These are phyloP conservation scores for Oldenlandia corymbosa DNA, from an alignment of 257 asterid species.

Conservation along the genomic window DNA sequence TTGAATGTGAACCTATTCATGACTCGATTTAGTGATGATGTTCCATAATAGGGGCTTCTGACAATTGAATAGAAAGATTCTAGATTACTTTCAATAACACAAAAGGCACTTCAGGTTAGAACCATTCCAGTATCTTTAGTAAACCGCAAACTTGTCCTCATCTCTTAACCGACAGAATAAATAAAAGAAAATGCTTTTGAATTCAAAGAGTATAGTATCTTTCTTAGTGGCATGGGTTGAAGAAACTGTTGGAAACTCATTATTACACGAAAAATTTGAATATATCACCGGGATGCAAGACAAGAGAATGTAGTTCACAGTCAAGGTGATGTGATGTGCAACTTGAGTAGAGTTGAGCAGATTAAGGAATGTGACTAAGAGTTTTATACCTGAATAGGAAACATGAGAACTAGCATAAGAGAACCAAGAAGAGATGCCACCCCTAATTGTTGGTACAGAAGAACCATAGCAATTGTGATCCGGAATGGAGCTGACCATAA, in stretches of 20 bases:
- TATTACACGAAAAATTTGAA: neutral
- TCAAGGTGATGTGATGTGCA: neutral
- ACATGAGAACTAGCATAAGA: conserved; percentile 63
- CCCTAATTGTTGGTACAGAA: conserved; percentile 89
- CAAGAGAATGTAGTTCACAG: neutral
- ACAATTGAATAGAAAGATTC: too few relatives aligned
- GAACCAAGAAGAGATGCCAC: conserved; percentile 88
- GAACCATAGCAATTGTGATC: conserved; percentile 69
- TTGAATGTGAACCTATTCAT: too few relatives aligned
- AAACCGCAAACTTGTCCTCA: neutral
- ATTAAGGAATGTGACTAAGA: conserved; percentile 3
- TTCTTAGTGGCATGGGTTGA: neutral
- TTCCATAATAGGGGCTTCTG: too few relatives aligned
- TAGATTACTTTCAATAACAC: too few relatives aligned
- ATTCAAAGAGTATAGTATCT: neutral
- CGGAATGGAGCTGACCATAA: conserved; percentile 94
- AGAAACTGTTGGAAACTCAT: neutral
- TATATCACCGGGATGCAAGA: neutral
- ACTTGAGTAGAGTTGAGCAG: neutral
- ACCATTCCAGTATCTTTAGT: neutral
- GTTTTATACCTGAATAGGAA: conserved; percentile 69
- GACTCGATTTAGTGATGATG: too few relatives aligned
- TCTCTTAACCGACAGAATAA: neutral
- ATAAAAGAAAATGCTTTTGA: neutral
- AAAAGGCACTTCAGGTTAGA: too few relatives aligned